Evolutionary conservation across 73 alveolate genomes (phyloP).

Genomic region (Paramecium bursaria): DNA sequence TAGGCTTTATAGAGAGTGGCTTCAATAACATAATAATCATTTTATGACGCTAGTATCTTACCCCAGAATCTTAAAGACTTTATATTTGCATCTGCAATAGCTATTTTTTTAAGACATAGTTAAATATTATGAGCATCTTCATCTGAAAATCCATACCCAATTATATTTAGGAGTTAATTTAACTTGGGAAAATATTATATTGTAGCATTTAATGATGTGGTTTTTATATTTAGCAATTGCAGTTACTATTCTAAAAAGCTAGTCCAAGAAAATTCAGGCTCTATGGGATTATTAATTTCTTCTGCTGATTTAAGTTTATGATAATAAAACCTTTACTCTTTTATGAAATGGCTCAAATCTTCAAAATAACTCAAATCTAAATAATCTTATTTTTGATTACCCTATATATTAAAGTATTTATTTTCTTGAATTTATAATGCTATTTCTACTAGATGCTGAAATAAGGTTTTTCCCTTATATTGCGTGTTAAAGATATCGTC

Average conservation of each 20-base stretch:
- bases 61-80: slow-evolving; percentile 42
- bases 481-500: too few species aligned
- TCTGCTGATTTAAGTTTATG: slow-evolving; percentile 18
- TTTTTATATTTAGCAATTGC: slow-evolving; percentile 28
- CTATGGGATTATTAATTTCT: slow-evolving; percentile 43
- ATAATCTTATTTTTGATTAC: neutral
- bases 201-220: slow-evolving; percentile 11
- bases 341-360: slow-evolving; percentile 52
- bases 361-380: slow-evolving; percentile 28
- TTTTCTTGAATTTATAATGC: slow-evolving; percentile 35
- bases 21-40: slow-evolving; percentile 52
- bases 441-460: slow-evolving; percentile 35
- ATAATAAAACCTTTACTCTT: slow-evolving; percentile 48
- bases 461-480: slow-evolving; percentile 29
- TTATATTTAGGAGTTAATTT: neutral
- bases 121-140: slow-evolving; percentile 43
- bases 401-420: slow-evolving; percentile 19
- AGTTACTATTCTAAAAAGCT: neutral
- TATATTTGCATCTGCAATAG: slow-evolving; percentile 19
- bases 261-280: slow-evolving; percentile 14
- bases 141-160: slow-evolving; percentile 42
- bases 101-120: slow-evolving; percentile 28
- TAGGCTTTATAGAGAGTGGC: neutral
- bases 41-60: slow-evolving; percentile 8
- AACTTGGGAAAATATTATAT: slow-evolving; percentile 11